Evolutionary conservation across 495 filamentous ascomycete genomes (phyloP).

Genomic region (Pyronema domesticum): DNA sequence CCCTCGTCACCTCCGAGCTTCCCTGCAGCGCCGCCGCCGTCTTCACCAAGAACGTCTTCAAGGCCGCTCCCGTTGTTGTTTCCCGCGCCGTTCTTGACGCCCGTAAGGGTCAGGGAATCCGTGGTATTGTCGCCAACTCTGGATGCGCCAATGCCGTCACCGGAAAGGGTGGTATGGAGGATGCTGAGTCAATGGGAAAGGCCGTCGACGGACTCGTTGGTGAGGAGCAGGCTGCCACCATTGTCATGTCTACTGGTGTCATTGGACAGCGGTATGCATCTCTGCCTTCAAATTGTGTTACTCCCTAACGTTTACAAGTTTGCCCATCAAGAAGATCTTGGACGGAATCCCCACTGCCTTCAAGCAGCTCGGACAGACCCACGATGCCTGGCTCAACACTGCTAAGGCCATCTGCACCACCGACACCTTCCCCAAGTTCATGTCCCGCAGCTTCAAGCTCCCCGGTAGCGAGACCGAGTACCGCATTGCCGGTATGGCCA

Average conservation of each 20-base stretch:
- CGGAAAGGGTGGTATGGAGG: conserved; percentile 74
- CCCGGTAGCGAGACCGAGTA: conserved; percentile 65
- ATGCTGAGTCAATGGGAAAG: conserved; percentile 66
- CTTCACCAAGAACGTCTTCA: conserved; percentile 96
- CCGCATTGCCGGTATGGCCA: conserved; percentile 84
- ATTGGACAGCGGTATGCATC: conserved; percentile 72
- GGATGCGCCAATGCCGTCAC: conserved; percentile 97
- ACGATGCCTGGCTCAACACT: conserved; percentile 69
- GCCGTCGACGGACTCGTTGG: conserved; percentile 49
- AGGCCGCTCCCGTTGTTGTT: conserved; percentile 82
- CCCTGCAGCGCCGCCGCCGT: conserved; percentile 88
- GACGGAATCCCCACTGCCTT: conserved; percentile 60
- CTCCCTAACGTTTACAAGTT: conserved; percentile 21
- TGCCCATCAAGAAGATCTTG: conserved; percentile 84
- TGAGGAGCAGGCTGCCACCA: conserved; percentile 45
- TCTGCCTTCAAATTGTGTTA: not conserved
- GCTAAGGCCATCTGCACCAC: conserved; percentile 96
- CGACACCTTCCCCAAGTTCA: conserved; percentile 95
- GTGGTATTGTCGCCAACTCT: conserved; percentile 78
- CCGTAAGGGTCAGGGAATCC: conserved; percentile 49
- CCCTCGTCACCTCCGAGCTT: conserved; percentile 67
- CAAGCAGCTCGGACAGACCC: conserved; percentile 46
- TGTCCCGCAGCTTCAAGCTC: conserved; percentile 66
- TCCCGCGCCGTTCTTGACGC: conserved; percentile 50
- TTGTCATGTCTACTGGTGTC: conserved; percentile 97